Evolutionary conservation across 2,329 filamentous ascomycete species (phyloP).

Genomic region (Ophiostoma quercus): DNA sequence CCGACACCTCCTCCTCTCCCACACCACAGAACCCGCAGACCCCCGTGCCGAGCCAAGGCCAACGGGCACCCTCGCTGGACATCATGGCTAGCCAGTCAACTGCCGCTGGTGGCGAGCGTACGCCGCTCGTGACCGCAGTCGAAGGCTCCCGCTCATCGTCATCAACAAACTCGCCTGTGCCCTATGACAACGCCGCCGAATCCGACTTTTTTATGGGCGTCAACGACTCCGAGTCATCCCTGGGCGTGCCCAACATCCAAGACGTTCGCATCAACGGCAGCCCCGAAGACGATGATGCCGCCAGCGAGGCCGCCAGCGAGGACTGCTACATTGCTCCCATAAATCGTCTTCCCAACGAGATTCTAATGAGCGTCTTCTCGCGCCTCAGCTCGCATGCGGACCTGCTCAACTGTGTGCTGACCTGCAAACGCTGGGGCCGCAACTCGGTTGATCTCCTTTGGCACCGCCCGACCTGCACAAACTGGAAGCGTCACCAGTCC

Average conservation of each 20-base stretch:
- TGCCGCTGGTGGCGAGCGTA: not conserved
- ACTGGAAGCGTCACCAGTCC: constrained; percentile 71
- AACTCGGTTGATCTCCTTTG: constrained; percentile 91
- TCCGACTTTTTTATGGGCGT: constrained; percentile 85
- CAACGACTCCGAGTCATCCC: constrained; percentile 90
- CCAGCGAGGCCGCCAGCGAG: constrained; percentile 35
- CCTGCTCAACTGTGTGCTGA: constrained; percentile 81
- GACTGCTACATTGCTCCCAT: constrained; percentile 65
- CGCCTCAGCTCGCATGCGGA: constrained; percentile 73
- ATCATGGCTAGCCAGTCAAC: constrained; percentile 27
- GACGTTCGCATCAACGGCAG: constrained; percentile 62
- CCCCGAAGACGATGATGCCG: not conserved
- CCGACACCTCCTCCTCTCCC: not conserved
- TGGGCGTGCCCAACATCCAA: constrained; percentile 72
- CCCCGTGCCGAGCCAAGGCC: constrained; percentile 16
- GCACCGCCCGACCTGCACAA: constrained; percentile 88
- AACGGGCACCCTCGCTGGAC: constrained; percentile 28
- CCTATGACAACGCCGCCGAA: constrained; percentile 80
- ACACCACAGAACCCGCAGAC: constrained; percentile 1
- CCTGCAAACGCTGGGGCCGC: constrained; percentile 88
- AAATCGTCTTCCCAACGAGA: constrained; percentile 82
- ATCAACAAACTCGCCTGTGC: constrained; percentile 68
- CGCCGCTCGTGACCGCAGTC: not conserved
- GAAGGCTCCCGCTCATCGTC: constrained; percentile 57
- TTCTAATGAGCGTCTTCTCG: constrained; percentile 87